Percentiles rank a stretch among this genome's conserved stretches.
phyloP scores from a whole-genome alignment of 2,329 filamentous ascomycete species.

The Leptographium radiaticola region DNA sequence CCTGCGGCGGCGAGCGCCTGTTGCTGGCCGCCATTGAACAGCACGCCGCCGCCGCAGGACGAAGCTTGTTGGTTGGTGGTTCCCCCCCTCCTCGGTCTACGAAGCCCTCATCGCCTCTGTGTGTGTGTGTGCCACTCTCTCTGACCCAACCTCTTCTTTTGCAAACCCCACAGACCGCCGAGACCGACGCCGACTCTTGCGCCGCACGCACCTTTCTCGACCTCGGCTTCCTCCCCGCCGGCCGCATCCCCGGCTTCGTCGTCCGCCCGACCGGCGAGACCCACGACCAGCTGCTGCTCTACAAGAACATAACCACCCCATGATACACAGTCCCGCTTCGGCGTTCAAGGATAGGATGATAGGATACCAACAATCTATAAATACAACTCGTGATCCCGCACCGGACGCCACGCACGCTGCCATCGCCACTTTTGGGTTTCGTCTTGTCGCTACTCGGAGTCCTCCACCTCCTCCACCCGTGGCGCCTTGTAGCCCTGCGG shows the following conservation, averaged over 20 bases:
- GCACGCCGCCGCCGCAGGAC: conserved; percentile 34
- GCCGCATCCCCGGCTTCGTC: conserved; percentile 40
- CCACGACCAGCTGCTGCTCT: conserved; percentile 42
- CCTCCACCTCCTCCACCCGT: conserved; percentile 23
- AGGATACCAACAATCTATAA: too few species aligned
- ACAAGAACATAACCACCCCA: conserved; percentile 34
- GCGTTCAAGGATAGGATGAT: too few species aligned
- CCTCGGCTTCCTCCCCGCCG: conserved; percentile 43
- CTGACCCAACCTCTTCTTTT: background rate
- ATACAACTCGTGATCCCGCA: too few species aligned
- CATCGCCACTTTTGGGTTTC: background rate
- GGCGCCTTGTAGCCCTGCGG: conserved; percentile 32
- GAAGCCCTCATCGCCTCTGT: background rate
- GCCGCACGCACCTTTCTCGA: conserved; percentile 35
- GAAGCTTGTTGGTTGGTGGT: conserved; percentile 38
- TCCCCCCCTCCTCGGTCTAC: background rate
- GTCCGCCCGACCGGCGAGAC: conserved; percentile 30
- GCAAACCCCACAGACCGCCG: conserved; percentile 11
- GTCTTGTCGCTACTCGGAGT: conserved; percentile 14
- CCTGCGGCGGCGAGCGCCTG: conserved; percentile 35
- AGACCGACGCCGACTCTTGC: conserved; percentile 37
- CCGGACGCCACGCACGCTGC: background rate
- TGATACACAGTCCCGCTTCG: background rate
- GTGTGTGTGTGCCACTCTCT: background rate
- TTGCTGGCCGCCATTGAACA: conserved; percentile 42